Base-by-base conservation (phyloP, 176 grass and related monocot genomes). In the Zoysia pacifica region DNA sequence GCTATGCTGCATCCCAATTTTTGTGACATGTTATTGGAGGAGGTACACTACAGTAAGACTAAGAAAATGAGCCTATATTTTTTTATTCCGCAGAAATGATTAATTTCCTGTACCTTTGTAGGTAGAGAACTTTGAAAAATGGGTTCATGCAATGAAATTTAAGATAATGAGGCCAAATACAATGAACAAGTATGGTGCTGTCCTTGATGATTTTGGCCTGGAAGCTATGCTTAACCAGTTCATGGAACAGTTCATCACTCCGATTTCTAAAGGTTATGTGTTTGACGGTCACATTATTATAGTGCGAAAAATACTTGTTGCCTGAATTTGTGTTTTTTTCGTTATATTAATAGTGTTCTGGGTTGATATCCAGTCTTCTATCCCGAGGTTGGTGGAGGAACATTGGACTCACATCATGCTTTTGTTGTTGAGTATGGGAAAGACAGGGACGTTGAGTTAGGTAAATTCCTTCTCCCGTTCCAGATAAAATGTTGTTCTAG, bases 151-250 rank as follows among this genome's bases (percentile, higher is more conserved):
- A 45, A 84, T 86, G 74, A 94, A 92, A 72, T 88, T 94, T 79
- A 97, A 97, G 86, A 97, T 94, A 92, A 97, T 97, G 91, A 94
- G 92, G 89, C 95, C 95, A 68, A 97, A 97, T 77, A 97, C 95
- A 75, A 97, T 97, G 95, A 97, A 97, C 56, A 94, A 94, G 42
- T 97, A 97, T 92, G 95, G 95, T 85, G 87, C 87, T 47, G 95
- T 97, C 48, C 91, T 97, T 81, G 95, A 97, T 80, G 95, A 97
- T 83, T 97, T 97, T 90, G 95, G 95, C 28, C 72, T 97, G 80
- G 94, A 97, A 85, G 53, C 80, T 50, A 94, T 97, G 95, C 87
- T 97, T 62, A 94, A 81, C 63, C 91, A 94, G 83, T 82, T 97
- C 68, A 92, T 97, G 95, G 90, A 97, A 79, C 85, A 94, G 64